These are phyloP conservation scores for Parmelia sp. DNA, from an alignment of 495 filamentous ascomycete species.

Conservation along the genomic window DNA sequence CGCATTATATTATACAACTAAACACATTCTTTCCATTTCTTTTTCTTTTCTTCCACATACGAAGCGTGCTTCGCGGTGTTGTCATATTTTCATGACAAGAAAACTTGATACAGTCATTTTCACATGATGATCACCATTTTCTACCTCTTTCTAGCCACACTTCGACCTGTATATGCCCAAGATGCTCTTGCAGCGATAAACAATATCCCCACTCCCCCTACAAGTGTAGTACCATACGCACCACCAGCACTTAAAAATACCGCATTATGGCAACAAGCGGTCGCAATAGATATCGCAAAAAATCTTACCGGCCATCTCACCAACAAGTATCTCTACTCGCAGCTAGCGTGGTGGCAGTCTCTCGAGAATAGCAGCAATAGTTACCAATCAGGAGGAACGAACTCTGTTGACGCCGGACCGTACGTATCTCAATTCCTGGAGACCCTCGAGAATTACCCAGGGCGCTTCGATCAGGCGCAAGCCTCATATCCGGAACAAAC, in stretches of 20 bases:
- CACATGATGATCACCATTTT: not conserved
- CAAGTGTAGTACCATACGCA: not conserved
- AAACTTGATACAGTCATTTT: too few species aligned
- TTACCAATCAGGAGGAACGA: not conserved
- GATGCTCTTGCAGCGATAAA: not conserved
- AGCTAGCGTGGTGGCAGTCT: not conserved
- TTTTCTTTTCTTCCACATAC: not conserved
- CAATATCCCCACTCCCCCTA: not conserved
- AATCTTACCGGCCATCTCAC: not conserved
- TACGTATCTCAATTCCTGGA: not conserved
- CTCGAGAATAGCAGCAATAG: slow-evolving; percentile 8
- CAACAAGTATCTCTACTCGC: not conserved
- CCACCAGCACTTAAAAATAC: not conserved
- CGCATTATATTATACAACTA: not conserved
- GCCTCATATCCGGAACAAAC: not conserved
- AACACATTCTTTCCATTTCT: not conserved
- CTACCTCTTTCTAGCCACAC: not conserved
- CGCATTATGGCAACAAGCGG: slow-evolving; percentile 2
- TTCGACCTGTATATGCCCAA: not conserved
- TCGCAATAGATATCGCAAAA: not conserved
- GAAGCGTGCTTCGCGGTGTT: not conserved
- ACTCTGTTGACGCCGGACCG: not conserved
- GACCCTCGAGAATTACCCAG: slow-evolving; percentile 1
- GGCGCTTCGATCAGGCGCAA: slow-evolving; percentile 9
- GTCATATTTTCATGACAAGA: not conserved